phyloP scores from a whole-genome alignment of 176 grass and related monocot genomes.

The Ensete ventricosum region DNA sequence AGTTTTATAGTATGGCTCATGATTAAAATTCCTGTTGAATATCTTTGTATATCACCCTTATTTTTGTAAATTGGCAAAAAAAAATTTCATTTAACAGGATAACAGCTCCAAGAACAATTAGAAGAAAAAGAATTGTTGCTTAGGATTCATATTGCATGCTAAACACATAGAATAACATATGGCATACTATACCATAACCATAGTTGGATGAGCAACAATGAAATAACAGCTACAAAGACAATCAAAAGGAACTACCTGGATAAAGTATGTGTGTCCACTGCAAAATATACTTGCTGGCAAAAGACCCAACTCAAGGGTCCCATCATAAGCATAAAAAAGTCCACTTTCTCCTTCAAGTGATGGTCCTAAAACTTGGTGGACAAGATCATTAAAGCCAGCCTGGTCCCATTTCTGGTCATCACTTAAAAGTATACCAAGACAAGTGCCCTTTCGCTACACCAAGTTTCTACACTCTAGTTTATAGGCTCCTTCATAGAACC shows the following conservation, averaged over 20 bases:
- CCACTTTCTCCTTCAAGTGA: constrained; percentile 50
- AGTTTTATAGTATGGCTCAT: too few relatives aligned
- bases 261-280: constrained; percentile 93
- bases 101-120: too few relatives aligned
- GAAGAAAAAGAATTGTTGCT: too few relatives aligned
- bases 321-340: constrained; percentile 86
- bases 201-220: not conserved
- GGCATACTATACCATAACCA: not conserved
- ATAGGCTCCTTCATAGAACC: too few relatives aligned
- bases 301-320: constrained; percentile 81
- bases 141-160: too few relatives aligned
- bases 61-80: too few relatives aligned
- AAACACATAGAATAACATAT: not conserved
- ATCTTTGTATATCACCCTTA: too few relatives aligned
- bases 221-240: not conserved
- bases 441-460: too few relatives aligned
- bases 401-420: constrained; percentile 93
- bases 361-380: constrained; percentile 51
- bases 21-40: too few relatives aligned
- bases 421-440: constrained; percentile 34
- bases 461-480: too few relatives aligned
- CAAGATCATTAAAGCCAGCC: constrained; percentile 83
- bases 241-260: constrained; percentile 48
- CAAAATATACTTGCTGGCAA: constrained; percentile 98
- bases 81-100: too few relatives aligned